Base-by-base conservation (phyloP, 305 asterid genomes). In the Euphrasia arctica region DNA sequence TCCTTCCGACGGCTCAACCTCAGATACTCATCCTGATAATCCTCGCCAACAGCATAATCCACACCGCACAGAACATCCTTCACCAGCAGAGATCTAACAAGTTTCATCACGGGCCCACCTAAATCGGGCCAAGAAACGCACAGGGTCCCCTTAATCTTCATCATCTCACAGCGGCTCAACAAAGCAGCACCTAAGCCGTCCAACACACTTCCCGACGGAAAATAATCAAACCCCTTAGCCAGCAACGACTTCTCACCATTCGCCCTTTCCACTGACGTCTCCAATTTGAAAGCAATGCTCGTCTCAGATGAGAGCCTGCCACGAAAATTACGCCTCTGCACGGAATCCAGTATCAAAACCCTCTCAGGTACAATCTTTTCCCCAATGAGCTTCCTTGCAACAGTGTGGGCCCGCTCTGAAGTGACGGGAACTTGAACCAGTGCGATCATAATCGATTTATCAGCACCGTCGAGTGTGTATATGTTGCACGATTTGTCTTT, bases 161-260 rank as follows among this genome's bases (percentile, higher is more conserved):
- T 82, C 79, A 86, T 36, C 64, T 90, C 81, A 47, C 98, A 94
- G 47, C 82, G 85, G 66, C 85, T 79, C 86, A 91, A 71, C 18
- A 88, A 71, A 52, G 98, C 95, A 68, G 96, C 97, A 2, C 75
- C 93, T 72, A 94, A 52, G 48, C 97, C 98, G 66, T 91, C 98
- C 29, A 86, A 85, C 75, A 94, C 76, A 74, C 99, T 94, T 70
- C 99, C 99, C 7, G 98, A 90, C 9, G 96, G 99, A 65, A 83
- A 82, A 72, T 86, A 88, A 50, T 82, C 91, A 12, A 89, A 22
- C 10, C 79, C 83, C 60, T 83, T 85, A 5, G 89, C 55, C 34
- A 85, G 67, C 5, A 72, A 75, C 4, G 81, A 69, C 42, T 61
- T 75, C 45, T 74, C 75, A 15, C 67, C 77, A 6, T 49, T 32